These are phyloP conservation scores for Diaporthe sp. DNA, from an alignment of 2,329 filamentous ascomycete genomes.

Conservation along the genomic window DNA sequence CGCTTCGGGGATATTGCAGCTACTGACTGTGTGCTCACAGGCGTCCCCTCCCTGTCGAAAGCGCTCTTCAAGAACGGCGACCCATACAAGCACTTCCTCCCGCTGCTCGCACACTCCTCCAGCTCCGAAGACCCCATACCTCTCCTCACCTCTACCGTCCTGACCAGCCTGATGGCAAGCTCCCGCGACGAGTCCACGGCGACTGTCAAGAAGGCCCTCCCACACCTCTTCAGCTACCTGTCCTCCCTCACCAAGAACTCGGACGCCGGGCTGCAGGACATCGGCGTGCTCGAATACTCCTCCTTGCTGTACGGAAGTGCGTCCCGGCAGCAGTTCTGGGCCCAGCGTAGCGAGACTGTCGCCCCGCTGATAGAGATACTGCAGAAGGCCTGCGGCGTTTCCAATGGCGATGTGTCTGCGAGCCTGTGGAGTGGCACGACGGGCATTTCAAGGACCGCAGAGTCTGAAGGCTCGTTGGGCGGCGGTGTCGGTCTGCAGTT, in stretches of 20 bases:
- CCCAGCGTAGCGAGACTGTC: slow-evolving; percentile 87
- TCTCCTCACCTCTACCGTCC: slow-evolving; percentile 88
- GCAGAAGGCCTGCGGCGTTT: slow-evolving; percentile 80
- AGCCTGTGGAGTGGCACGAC: slow-evolving; percentile 73
- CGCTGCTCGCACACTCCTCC: slow-evolving; percentile 85
- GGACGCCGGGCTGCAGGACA: slow-evolving; percentile 93
- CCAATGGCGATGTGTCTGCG: slow-evolving; percentile 73
- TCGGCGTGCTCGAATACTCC: slow-evolving; percentile 93
- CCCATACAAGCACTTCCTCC: slow-evolving; percentile 87
- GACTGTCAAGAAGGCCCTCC: slow-evolving; percentile 80
- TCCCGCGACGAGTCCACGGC: slow-evolving; percentile 74
- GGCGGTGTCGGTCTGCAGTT: slow-evolving; percentile 93
- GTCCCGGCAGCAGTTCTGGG: slow-evolving; percentile 89
- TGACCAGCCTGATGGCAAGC: slow-evolving; percentile 82
- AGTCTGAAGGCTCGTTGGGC: slow-evolving; percentile 74
- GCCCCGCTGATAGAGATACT: slow-evolving; percentile 87
- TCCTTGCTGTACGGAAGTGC: slow-evolving; percentile 81
- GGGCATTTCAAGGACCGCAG: slow-evolving; percentile 66
- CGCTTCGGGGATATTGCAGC: background rate
- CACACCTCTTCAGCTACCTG: slow-evolving; percentile 87
- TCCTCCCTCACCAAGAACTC: slow-evolving; percentile 85
- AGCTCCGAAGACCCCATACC: slow-evolving; percentile 84
- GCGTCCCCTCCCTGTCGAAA: slow-evolving; percentile 82
- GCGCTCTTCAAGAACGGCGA: slow-evolving; percentile 81
- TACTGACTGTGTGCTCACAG: slow-evolving; percentile 60